These are phyloP conservation scores for Lasiodiplodia sp. DNA, from an alignment of 2,329 filamentous ascomycete species.

Conservation along the genomic window DNA sequence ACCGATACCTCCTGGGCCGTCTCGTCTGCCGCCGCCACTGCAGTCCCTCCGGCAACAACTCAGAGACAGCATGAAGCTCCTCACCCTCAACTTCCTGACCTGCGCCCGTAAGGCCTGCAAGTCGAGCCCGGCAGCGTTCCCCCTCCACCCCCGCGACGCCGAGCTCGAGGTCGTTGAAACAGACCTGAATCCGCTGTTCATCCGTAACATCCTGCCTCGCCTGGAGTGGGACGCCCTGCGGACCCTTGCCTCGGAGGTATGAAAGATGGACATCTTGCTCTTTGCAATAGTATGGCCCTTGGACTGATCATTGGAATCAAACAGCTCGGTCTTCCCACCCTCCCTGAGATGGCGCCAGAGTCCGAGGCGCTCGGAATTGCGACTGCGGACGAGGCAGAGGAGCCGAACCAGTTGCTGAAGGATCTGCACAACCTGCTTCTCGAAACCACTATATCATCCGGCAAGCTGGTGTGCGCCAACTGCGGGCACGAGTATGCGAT, in stretches of 20 bases:
- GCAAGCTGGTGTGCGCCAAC: conserved; percentile 86
- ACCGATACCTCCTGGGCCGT: background rate
- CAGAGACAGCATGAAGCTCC: conserved; percentile 76
- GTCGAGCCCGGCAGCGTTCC: conserved; percentile 78
- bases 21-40: background rate
- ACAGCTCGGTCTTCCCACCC: conserved; percentile 79
- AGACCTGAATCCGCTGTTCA: conserved; percentile 79
- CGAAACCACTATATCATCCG: conserved; percentile 88
- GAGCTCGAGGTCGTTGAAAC: conserved; percentile 86
- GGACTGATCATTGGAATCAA: background rate
- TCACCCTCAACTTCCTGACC: conserved; percentile 95
- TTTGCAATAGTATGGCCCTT: background rate
- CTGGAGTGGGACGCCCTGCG: conserved; percentile 87
- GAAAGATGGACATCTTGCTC: background rate
- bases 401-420: conserved; percentile 72
- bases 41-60: background rate
- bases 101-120: conserved; percentile 98
- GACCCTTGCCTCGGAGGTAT: conserved; percentile 77
- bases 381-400: conserved; percentile 42
- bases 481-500: conserved; percentile 95
- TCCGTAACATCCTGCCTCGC: conserved; percentile 84
- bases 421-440: conserved; percentile 84
- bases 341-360: conserved; percentile 59
- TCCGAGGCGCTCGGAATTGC: conserved; percentile 31
- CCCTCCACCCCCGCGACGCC: conserved; percentile 89